phyloP scores from a whole-genome alignment of 371 early-diverging fungal genomes.

The Circinella umbellata region DNA sequence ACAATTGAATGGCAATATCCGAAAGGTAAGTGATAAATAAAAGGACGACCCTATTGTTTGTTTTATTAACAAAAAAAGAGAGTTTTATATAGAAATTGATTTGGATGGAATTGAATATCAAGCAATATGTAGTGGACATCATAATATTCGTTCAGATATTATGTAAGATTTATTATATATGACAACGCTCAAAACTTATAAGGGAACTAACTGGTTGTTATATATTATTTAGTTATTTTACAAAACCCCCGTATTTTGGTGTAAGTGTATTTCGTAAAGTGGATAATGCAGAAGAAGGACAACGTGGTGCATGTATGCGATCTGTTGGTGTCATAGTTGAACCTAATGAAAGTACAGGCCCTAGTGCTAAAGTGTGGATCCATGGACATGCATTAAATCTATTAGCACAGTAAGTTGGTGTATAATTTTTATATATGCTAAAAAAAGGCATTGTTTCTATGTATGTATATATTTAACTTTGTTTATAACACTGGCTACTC shows the following conservation, averaged over 20 bases:
- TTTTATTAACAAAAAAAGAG: not conserved
- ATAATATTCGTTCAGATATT: slow-evolving; percentile 53
- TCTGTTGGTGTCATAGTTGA: slow-evolving; percentile 60
- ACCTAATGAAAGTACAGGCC: slow-evolving; percentile 47
- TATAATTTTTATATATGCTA: too few relatives aligned
- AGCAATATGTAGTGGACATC: slow-evolving; percentile 67
- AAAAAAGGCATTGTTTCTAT: too few relatives aligned
- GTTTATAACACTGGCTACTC: too few relatives aligned
- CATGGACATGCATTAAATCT: slow-evolving; percentile 45
- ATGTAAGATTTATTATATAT: slow-evolving; percentile 43
- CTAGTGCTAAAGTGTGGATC: slow-evolving; percentile 55
- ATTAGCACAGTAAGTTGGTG: not conserved
- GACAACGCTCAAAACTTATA: too few relatives aligned
- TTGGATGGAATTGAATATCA: slow-evolving; percentile 62
- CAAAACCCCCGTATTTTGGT: slow-evolving; percentile 48
- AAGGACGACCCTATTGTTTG: not conserved
- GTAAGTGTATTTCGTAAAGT: slow-evolving; percentile 55
- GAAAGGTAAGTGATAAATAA: slow-evolving; percentile 27
- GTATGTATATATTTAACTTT: too few relatives aligned
- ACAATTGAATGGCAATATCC: slow-evolving; percentile 66
- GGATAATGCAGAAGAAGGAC: slow-evolving; percentile 29
- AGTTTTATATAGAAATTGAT: slow-evolving; percentile 42
- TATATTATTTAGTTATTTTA: slow-evolving; percentile 51
- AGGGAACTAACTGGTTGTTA: too few relatives aligned
- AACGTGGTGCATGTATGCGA: slow-evolving; percentile 63